Evolutionary conservation across 441 rosid genomes (phyloP).

Genomic region (Populus hybrid): DNA sequence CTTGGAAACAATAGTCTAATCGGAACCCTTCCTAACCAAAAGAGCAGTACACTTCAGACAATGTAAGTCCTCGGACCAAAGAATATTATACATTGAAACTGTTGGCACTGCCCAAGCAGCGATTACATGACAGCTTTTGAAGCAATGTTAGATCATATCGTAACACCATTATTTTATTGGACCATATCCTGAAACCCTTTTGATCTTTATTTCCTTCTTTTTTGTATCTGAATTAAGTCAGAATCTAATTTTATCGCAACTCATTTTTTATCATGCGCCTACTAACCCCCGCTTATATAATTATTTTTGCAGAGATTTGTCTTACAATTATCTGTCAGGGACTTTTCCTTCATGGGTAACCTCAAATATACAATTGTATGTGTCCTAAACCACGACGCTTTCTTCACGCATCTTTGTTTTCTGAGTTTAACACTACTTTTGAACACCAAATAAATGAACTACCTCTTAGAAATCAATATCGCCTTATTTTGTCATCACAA

Average conservation of each 20-base stretch:
- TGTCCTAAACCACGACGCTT: not conserved
- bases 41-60: conserved; percentile 18
- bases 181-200: too few relatives aligned
- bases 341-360: conserved; percentile 29
- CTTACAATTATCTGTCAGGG: conserved; percentile 35
- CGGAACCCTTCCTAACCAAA: conserved; percentile 19
- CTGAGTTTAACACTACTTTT: not conserved
- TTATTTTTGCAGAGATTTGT: conserved; percentile 30
- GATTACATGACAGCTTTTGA: not conserved
- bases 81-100: not conserved
- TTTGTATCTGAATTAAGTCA: not conserved
- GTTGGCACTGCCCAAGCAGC: not conserved
- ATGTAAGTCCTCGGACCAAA: conserved; percentile 17
- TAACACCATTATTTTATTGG: not conserved
- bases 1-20: conserved; percentile 35
- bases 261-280: not conserved
- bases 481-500: not conserved
- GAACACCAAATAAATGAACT: not conserved
- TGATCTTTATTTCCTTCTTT: not conserved
- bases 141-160: not conserved
- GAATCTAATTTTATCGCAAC: not conserved
- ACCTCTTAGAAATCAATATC: not conserved
- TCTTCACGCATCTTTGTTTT: conserved; percentile 1
- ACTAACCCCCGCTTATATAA: not conserved
- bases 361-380: conserved; percentile 30